A percentile compares a stretch with the other conserved stretches of the same genome.
phyloP scores from a whole-genome alignment of 2,329 filamentous ascomycete genomes.

The Amesomyces nigricolor region DNA sequence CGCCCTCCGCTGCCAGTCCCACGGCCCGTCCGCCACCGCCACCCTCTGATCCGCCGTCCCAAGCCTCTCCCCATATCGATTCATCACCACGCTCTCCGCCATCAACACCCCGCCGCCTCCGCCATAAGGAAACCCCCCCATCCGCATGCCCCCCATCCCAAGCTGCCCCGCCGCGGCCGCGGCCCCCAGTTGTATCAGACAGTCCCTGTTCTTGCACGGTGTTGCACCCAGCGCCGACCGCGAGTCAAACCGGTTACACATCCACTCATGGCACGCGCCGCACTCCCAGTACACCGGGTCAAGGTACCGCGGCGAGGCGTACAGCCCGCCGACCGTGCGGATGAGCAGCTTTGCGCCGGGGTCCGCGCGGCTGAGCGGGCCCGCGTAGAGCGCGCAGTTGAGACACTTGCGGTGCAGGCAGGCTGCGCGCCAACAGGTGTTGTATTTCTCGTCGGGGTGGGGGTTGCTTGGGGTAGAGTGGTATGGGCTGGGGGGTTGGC shows the following conservation, averaged over 20 bases:
- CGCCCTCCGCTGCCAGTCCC: constrained; percentile 21
- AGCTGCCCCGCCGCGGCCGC: not conserved
- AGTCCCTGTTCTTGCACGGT: constrained; percentile 5
- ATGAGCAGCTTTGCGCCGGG: constrained; percentile 11
- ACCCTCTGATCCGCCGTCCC: constrained; percentile 24
- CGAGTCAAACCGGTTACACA: constrained; percentile 12
- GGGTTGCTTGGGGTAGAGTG: not conserved
- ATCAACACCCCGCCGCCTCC: constrained; percentile 7
- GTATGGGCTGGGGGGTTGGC: not conserved
- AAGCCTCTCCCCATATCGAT: constrained; percentile 23
- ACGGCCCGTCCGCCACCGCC: constrained; percentile 20
- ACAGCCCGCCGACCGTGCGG: constrained; percentile 20
- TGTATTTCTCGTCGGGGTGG: not conserved
- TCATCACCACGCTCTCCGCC: constrained; percentile 21
- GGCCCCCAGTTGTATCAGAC: not conserved
- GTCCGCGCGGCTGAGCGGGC: not conserved
- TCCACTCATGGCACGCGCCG: constrained; percentile 19
- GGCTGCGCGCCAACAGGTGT: constrained; percentile 3
- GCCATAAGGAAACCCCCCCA: not conserved
- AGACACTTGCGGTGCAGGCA: constrained; percentile 19
- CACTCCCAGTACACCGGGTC: constrained; percentile 24
- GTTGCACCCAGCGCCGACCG: constrained; percentile 5
- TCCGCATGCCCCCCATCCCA: not conserved
- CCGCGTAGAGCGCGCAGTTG: constrained; percentile 19
- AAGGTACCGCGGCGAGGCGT: constrained; percentile 16